Base-by-base conservation (phyloP, 2,329 filamentous ascomycete genomes). In the Myriosclerotinia scirpicola region DNA sequence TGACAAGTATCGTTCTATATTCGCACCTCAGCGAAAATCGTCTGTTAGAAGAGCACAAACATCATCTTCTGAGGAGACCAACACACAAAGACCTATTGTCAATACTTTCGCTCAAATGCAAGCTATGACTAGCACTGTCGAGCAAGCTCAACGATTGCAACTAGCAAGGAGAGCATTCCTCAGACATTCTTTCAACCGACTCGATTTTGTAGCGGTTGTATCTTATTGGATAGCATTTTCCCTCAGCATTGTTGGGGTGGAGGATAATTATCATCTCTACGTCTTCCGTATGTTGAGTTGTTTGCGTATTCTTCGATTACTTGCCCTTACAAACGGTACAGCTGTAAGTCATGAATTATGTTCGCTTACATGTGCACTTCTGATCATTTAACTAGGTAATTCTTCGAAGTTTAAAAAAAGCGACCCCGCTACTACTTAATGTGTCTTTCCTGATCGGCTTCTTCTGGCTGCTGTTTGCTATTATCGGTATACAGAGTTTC, bases 281-380 rank as follows among this genome's bases (percentile, higher is more conserved):
- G 85, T 98, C 9, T 99, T 99, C 78, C 89, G 92, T 66, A 99
- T 99, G 96, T 83, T 99, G 68, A 97, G 93, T 75, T 97, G 93
- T 78, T 83, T 99, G 70, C 91, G 96, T 54, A 97, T 99, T 70
- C 80, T 99, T 70, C 87, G 95, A 68, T 84, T 99, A n/a, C 82
- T 99, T 26, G 90, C 92, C 61, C 85, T 99, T 62, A 99, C 95
- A 1, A 93, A 93, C 72, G 95, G 95, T 72, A 99, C 96, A 66
- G 90, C 93, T 64, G 90, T 93, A 83, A 82, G 88, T 80, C 34
- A 44, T 53, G 36, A 20, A 48, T 26, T 58, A 38, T 26, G 20
- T 7, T 68, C 22, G 22, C 54, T 52, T 46, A 40, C 36, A 14
- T 59, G 36, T 65, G 26, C 17, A 15, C 11, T 20, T n/a, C 54